phyloP scores from a whole-genome alignment of 345 rosid genomes.

The Pugionium dolabratum region DNA sequence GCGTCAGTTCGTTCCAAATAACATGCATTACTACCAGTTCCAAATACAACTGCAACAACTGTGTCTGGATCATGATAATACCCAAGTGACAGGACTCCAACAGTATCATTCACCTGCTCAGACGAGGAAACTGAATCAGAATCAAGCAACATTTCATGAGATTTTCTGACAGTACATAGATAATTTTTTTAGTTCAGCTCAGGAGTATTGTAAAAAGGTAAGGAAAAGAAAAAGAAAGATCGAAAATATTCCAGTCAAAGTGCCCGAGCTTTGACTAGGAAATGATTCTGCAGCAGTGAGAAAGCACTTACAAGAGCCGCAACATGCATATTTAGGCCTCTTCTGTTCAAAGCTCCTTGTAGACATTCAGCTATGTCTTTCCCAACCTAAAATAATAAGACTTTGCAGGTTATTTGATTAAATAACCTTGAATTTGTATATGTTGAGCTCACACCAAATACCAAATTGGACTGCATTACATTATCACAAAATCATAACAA shows the following conservation, averaged over 20 bases:
- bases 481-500: constrained; percentile 4
- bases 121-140: neutral
- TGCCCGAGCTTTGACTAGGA: neutral
- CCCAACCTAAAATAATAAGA: constrained; percentile 59
- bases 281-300: neutral
- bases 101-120: no score
- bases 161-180: neutral
- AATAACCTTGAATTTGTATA: neutral
- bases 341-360: constrained; percentile 59
- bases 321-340: constrained; percentile 66
- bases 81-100: no score
- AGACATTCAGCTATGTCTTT: constrained; percentile 64
- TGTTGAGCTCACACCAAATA: neutral
- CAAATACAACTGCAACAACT: constrained; percentile 78
- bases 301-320: constrained; percentile 63
- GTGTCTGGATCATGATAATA: no score
- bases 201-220: no score
- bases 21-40: constrained; percentile 81
- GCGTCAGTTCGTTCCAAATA: no score
- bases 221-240: neutral
- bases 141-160: neutral
- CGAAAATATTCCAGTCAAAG: no score
- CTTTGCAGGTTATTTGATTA: neutral
- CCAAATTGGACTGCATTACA: neutral
- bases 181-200: neutral